Evolutionary conservation across 2,329 filamentous ascomycete genomes (phyloP).

Genomic region (Alternaria novae-zelandiae): DNA sequence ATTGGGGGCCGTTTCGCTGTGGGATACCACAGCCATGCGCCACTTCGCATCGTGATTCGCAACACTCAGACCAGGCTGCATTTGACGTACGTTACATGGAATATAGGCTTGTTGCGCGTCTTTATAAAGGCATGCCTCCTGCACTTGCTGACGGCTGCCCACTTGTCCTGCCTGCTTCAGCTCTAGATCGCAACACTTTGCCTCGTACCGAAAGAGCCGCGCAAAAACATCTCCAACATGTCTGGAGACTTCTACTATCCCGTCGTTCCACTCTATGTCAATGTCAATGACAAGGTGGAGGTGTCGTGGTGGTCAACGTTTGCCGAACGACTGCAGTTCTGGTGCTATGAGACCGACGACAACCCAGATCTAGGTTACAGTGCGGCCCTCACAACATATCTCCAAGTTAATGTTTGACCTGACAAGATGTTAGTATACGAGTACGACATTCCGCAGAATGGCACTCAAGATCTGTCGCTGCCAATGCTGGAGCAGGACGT

Average conservation of each 20-base stretch:
- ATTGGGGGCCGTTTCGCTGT: background rate
- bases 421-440: background rate
- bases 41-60: background rate
- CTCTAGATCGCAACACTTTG: fast-evolving
- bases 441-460: background rate
- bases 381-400: background rate
- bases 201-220: fast-evolving
- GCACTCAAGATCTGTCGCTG: background rate
- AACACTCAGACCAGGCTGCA: background rate
- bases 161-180: background rate
- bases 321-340: background rate
- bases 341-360: background rate
- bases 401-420: background rate
- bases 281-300: background rate
- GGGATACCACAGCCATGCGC: background rate
- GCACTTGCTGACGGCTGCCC: background rate
- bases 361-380: background rate
- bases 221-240: background rate
- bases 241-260: background rate
- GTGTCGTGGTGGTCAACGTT: background rate
- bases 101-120: background rate
- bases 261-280: background rate
- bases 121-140: background rate
- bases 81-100: fast-evolving
- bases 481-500: background rate